Base-by-base conservation (phyloP, 2,329 filamentous ascomycete genomes). In the Fusarium duplospermum region DNA sequence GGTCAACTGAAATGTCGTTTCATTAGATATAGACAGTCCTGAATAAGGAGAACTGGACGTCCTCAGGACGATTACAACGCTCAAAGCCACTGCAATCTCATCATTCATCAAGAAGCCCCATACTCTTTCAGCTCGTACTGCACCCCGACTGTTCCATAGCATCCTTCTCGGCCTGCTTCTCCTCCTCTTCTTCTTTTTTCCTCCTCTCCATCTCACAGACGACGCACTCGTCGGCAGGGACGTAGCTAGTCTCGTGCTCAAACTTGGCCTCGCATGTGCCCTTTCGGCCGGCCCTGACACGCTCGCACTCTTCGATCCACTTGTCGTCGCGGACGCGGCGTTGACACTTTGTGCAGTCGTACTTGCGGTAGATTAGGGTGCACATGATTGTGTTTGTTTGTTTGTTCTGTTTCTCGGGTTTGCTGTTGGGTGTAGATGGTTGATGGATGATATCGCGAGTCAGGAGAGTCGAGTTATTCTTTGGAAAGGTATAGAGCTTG, bases 261-360 rank as follows among this genome's bases (percentile, higher is more conserved):
- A 45, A 6, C 7, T 56, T 29, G 11, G 33, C 45, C 29, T 61
- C 64, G 62, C 73, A 76, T 22, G 36, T 47, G 4, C 52, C 47
- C 13, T 45, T 33, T 1, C 24, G 27, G 18, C 18, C 62, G 9
- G 31, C 38, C 14, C 14, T 61, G 9, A 33, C 54, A 22, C 36
- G 36, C 6, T 31, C 16, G 50, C 74, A 76, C 9, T 52, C 27
- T 6, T 38, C 27, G 22, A 54, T 62, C 42, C 61, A 60, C 58
- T 74, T 63, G 22, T 58, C 58, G 22, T 58, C 57, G 14, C 40
- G 18, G 29, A 74, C 57, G 61, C 61, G 64, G 50, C 68, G 58
- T 22, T 74, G 71, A 20, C 71, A 74, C 38, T 64, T 56, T 31
- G 58, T 62, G 35, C 71, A 74, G 62, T 74, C 71, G 57, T 66